Conservation (phyloP, 176 grass and related monocot species). For the Rhipidocladum racemiflorum region DNA sequence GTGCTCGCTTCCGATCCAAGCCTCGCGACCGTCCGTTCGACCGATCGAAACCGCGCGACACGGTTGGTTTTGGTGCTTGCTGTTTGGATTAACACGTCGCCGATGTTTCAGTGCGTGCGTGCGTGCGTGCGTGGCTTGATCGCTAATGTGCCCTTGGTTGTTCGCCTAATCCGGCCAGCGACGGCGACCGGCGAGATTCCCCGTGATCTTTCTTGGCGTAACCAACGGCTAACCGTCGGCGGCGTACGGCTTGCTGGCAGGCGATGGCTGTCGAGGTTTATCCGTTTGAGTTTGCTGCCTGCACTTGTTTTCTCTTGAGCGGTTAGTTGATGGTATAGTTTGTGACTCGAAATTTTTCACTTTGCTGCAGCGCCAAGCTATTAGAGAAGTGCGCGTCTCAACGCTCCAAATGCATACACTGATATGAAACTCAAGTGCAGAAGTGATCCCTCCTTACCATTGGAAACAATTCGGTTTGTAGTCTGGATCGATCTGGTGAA, state of each 20-base stretch:
- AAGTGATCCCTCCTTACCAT: too few relatives aligned
- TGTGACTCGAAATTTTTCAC: too few relatives aligned
- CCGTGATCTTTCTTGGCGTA: neutral
- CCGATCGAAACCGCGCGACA: neutral
- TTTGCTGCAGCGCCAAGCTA: too few relatives aligned
- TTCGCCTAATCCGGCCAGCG: constrained; percentile 19
- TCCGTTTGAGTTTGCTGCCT: neutral
- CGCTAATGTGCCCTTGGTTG: constrained; percentile 37
- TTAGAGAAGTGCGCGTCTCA: too few relatives aligned
- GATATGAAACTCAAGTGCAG: too few relatives aligned
- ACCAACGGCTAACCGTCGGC: constrained; percentile 7
- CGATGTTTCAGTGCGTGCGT: neutral
- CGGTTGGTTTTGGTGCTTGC: neutral
- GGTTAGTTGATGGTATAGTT: too few relatives aligned
- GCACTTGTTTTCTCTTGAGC: too few relatives aligned
- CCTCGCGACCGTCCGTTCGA: neutral
- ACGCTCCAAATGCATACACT: too few relatives aligned
- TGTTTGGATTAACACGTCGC: neutral
- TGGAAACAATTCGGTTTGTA: too few relatives aligned
- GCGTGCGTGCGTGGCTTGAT: neutral
- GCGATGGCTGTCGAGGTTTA: neutral
- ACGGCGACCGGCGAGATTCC: constrained; percentile 34
- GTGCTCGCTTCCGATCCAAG: neutral
- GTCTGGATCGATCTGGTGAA: neutral
- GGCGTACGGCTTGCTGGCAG: neutral